Evolutionary conservation across 371 early-diverging fungal genomes (phyloP).

Genomic region (Dentiscutata heterogama): DNA sequence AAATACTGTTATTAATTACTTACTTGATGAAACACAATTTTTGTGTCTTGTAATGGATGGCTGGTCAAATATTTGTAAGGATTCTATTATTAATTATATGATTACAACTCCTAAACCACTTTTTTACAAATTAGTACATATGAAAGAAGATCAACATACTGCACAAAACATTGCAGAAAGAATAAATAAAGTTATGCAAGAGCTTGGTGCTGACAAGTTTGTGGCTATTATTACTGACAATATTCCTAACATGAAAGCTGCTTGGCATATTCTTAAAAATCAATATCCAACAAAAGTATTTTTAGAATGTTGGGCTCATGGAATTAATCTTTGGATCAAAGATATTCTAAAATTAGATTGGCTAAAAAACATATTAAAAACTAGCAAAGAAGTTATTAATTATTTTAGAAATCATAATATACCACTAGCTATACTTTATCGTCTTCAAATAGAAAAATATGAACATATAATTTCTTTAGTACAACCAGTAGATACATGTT

Average conservation of each 20-base stretch:
- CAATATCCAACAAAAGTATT: not conserved
- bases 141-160: not conserved
- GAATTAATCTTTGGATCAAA: constrained; percentile 2
- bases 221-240: not conserved
- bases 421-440: not conserved
- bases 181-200: not conserved
- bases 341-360: not conserved
- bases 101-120: not conserved
- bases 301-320: not conserved
- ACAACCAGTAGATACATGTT: not conserved
- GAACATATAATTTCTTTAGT: not conserved
- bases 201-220: not conserved
- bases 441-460: not conserved
- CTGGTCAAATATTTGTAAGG: not conserved
- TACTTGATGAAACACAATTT: not conserved
- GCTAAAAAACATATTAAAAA: not conserved
- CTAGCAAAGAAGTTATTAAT: not conserved
- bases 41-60: not conserved
- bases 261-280: too few relatives aligned
- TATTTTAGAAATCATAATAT: not conserved
- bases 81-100: not conserved
- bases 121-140: not conserved
- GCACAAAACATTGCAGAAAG: not conserved
- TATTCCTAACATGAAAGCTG: not conserved
- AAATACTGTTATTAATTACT: not conserved